A percentile compares a stretch with the other conserved stretches of the same genome.
Conservation (phyloP, 352 stramenopile genomes). For the Halophytophthora batemanensis region DNA sequence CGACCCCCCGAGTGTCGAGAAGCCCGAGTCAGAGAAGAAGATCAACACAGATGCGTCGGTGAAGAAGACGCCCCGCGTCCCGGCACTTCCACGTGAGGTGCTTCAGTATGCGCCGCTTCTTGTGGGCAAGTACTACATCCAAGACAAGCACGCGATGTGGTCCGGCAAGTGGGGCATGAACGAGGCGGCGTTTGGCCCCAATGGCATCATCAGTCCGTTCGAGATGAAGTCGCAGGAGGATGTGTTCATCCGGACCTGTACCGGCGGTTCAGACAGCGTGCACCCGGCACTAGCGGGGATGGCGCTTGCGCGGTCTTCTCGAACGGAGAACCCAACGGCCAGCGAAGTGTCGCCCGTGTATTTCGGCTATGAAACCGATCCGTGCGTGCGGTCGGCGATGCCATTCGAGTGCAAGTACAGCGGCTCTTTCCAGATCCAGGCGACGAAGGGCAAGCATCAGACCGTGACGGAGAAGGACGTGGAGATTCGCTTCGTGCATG, state of each 20-base stretch:
- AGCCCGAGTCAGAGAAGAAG: constrained; percentile 12
- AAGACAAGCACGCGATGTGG: constrained; percentile 80
- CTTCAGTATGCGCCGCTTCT: constrained; percentile 70
- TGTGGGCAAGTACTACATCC: constrained; percentile 81
- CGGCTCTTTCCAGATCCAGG: constrained; percentile 86
- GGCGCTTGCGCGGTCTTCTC: constrained; percentile 54
- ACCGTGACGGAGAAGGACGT: constrained; percentile 81
- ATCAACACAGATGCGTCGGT: constrained; percentile 13
- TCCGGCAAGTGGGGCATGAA: constrained; percentile 82
- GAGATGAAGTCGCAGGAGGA: constrained; percentile 88
- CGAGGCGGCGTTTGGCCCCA: constrained; percentile 69
- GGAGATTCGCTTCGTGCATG: constrained; percentile 77
- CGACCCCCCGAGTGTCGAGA: background rate
- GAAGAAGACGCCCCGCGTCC: constrained; percentile 14
- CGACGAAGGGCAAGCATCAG: constrained; percentile 77
- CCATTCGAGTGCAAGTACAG: constrained; percentile 82
- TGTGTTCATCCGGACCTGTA: constrained; percentile 52
- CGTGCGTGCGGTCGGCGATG: constrained; percentile 57
- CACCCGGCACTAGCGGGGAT: constrained; percentile 49
- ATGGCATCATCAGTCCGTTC: constrained; percentile 76
- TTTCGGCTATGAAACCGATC: constrained; percentile 64
- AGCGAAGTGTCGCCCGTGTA: constrained; percentile 54
- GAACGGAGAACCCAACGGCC: constrained; percentile 30
- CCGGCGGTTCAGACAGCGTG: constrained; percentile 26
- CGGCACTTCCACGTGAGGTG: constrained; percentile 50